These are phyloP conservation scores for Phytopythium litorale DNA, from an alignment of 352 stramenopile genomes.

Conservation along the genomic window DNA sequence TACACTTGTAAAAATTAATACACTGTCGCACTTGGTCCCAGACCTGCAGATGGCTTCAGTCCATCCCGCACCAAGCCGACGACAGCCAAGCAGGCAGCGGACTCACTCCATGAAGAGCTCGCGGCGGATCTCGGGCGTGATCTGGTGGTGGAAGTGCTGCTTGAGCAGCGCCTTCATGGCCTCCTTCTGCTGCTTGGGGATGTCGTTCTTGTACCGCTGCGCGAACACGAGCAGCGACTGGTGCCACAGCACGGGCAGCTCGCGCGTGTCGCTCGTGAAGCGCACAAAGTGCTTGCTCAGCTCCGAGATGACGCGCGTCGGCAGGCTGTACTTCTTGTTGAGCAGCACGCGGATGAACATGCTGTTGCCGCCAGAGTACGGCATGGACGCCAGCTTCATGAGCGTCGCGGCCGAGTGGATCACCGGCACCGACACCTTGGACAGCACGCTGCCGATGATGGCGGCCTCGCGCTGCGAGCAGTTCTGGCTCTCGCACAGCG, in stretches of 20 bases:
- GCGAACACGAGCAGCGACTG: slow-evolving; percentile 97
- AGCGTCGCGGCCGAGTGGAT: slow-evolving; percentile 99
- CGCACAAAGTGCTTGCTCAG: slow-evolving; percentile 95
- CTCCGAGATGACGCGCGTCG: slow-evolving; percentile 94
- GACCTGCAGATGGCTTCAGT: not conserved
- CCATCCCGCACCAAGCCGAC: no score
- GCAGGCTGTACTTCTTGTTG: slow-evolving; percentile 99
- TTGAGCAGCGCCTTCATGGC: slow-evolving; percentile 91
- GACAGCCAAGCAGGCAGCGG: no score
- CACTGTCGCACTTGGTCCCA: not conserved
- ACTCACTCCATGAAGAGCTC: slow-evolving; percentile 90
- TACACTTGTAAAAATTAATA: slow-evolving; percentile 5
- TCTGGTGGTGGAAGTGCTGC: slow-evolving; percentile 94
- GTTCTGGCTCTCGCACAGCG: slow-evolving; percentile 92
- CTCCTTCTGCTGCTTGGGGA: slow-evolving; percentile 94
- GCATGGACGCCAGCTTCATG: slow-evolving; percentile 96
- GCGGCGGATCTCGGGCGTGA: slow-evolving; percentile 97
- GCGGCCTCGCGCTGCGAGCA: slow-evolving; percentile 97
- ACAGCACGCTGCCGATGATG: slow-evolving; percentile 97
- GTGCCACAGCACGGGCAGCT: slow-evolving; percentile 98
- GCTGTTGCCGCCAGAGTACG: slow-evolving; percentile 96
- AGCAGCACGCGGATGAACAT: slow-evolving; percentile 99
- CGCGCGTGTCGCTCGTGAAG: slow-evolving; percentile 87
- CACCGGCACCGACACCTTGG: slow-evolving; percentile 98
- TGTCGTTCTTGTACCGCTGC: slow-evolving; percentile 98